phyloP scores from a whole-genome alignment of 805 yeast species.

The Debaryomyces maramus region DNA sequence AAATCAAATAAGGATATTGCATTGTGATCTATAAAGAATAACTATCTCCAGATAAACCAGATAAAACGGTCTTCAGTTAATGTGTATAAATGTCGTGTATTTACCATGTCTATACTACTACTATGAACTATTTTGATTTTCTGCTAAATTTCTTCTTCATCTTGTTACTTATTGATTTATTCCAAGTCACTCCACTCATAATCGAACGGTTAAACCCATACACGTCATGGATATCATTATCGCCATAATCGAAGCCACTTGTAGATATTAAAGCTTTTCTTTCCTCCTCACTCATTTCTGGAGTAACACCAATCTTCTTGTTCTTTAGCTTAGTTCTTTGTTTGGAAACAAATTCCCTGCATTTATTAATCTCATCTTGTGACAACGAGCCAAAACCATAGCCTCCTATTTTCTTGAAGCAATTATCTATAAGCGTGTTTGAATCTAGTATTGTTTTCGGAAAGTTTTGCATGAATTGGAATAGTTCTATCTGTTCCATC shows the following conservation, averaged over 20 bases:
- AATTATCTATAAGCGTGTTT: slow-evolving; percentile 63
- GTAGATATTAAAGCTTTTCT: slow-evolving; percentile 27
- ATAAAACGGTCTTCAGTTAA: too few species aligned
- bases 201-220: slow-evolving; percentile 44
- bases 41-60: too few species aligned
- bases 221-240: slow-evolving; percentile 41
- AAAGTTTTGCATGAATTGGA: slow-evolving; percentile 80
- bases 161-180: slow-evolving; percentile 54
- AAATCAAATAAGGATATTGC: slow-evolving; percentile 49
- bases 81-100: background rate
- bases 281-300: slow-evolving; percentile 42
- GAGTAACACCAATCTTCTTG: slow-evolving; percentile 28
- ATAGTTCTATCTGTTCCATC: slow-evolving; percentile 51
- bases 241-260: slow-evolving; percentile 11
- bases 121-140: slow-evolving; percentile 10
- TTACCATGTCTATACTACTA: background rate
- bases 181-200: slow-evolving; percentile 64
- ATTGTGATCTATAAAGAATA: slow-evolving; percentile 15
- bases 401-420: slow-evolving; percentile 71
- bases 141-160: slow-evolving; percentile 42
- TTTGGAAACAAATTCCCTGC: slow-evolving; percentile 74
- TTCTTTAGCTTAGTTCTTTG: slow-evolving; percentile 47
- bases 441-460: slow-evolving; percentile 77
- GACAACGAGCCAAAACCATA: slow-evolving; percentile 67
- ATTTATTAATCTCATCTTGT: slow-evolving; percentile 77